Base-by-base conservation (phyloP, 176 grass and related monocot species). In the Saccharum officinarum region DNA sequence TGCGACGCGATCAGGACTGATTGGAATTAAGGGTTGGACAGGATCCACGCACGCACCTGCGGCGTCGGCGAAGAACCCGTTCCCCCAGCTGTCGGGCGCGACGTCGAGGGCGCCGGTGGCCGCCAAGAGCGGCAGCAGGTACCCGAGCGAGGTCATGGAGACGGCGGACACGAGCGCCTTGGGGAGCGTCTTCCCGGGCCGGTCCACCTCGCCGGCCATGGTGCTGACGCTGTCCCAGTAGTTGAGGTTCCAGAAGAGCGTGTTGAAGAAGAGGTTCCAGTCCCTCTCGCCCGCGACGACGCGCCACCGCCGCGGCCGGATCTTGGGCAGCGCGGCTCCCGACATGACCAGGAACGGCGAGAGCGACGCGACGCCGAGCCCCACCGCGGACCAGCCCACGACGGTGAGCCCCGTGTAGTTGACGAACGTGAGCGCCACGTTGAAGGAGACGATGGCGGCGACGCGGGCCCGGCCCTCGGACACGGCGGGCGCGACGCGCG, bases 201-300 rank as follows among this genome's bases (percentile, higher is more conserved):
- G 78, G 11, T 94, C 91, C 1, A 97, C 94, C 87, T 97, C 94
- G 20, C 94, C 94, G 0, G 94, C 94, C 91, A 97, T 94, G 30
- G 94, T 94, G 76, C 89, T 92, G 46, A 83, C 94, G 60, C 83
- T 97, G 79, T 97, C 94, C 94, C 94, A 97, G 79, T 90, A 97
- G 69, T 97, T 97, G 68, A 97, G 83, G 52, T 97, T 97, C 94
- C 94, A 97, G 65, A 97, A 97, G 7, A 97, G 67, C 6, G 94
- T 97, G 89, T 97, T 97, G 80, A 97, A 92, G 83, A 94, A 97
- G 30, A 92, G 67, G 59, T 90, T 93, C 94, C 89, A 90, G 55
- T 97, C 85, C 89, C 76, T 92, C 5, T 57, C 17, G n/a, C 26
- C 54, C 22, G 91, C 82, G 15, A 60, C 75, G 82, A 57, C 67